These are phyloP conservation scores for Cerrena zonata DNA, from an alignment of 1,284 basidiomycete genomes.

Conservation along the genomic window DNA sequence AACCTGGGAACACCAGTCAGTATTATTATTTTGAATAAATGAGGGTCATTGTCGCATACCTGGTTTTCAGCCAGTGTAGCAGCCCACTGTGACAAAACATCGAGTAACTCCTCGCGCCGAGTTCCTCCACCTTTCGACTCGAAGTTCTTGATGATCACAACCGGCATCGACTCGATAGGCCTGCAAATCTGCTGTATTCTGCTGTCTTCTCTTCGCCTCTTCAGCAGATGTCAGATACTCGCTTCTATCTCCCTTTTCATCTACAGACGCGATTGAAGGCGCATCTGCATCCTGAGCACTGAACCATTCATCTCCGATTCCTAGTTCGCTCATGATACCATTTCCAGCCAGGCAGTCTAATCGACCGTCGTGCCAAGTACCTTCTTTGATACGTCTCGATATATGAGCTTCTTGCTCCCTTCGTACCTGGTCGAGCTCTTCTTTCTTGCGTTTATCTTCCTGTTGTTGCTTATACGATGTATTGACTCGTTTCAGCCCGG, in stretches of 20 bases:
- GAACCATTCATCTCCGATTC: conserved; percentile 66
- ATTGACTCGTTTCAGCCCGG: conserved; percentile 65
- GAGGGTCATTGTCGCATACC: conserved; percentile 41
- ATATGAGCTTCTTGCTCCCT: conserved; percentile 32
- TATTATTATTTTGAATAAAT: too few species aligned
- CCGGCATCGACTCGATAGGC: conserved; percentile 64
- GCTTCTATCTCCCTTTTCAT: conserved; percentile 14
- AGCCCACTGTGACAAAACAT: conserved; percentile 81
- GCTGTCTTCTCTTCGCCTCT: conserved; percentile 28
- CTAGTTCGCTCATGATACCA: conserved; percentile 79
- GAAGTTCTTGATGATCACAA: conserved; percentile 83
- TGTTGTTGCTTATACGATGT: conserved; percentile 44
- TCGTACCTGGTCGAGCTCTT: conserved; percentile 26
- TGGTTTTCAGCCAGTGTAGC: conserved; percentile 76
- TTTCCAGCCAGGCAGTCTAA: conserved; percentile 77
- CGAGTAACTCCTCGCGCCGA: conserved; percentile 69
- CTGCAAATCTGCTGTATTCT: conserved; percentile 38
- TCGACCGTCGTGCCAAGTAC: conserved; percentile 77
- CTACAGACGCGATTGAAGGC: neutral
- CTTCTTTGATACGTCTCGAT: conserved; percentile 46
- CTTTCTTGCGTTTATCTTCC: conserved; percentile 33
- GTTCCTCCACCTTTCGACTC: conserved; percentile 53
- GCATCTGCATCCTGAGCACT: conserved; percentile 32
- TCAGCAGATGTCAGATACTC: conserved; percentile 23
- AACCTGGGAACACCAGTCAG: too few species aligned